Base-by-base conservation (phyloP, 805 yeast species). In the Jamesozyma jinghongensis region DNA sequence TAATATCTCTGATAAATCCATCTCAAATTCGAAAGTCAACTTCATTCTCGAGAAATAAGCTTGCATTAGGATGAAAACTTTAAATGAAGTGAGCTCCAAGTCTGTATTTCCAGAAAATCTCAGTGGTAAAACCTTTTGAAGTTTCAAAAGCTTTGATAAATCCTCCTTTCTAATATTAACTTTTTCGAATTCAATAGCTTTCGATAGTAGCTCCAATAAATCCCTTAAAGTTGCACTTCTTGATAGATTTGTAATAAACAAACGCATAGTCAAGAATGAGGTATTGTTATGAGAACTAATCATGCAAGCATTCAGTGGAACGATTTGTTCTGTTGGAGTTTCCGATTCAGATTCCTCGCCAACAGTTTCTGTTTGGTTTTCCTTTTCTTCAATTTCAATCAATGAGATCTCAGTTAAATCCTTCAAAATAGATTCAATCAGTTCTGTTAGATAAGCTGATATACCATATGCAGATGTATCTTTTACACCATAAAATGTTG, bases 401-500 rank as follows among this genome's bases (percentile, higher is more conserved):
- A 88, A 53, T 26, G 75, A 75, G 1, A 78, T 73, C 1, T 75
- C 75, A 14, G 59, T 57, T 34, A 92, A 66, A 17, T 85, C 94
- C 26, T 69, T 69, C 46, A 90, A 53, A 0, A 85, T 69, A 5
- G 63, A 65, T 54, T 92, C 97, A 11, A 90, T 81, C 11, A 86
- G 56, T 36, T 87, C 96, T 0, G 97, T 87, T 32, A 92, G 63
- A 58, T 71, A 85, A 40, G 82, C 88, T 1, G 94, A 85, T 5
- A 90, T 59, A 0, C 94, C 94, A 25, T 71, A 61, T 34, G 76
- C 76, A 1, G 83, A 65, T 3, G 71, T 67, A 45, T 80, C 84
- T 32, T 67, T 67, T 6, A 85, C 73, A n/a, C 87, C 95, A 55
- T 92, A 92, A 56, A 74, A 92, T 43, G 92, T 77, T 3, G 98